Evolutionary conservation across 2,329 filamentous ascomycete species (phyloP).

Genomic region (Drechslera avenae): DNA sequence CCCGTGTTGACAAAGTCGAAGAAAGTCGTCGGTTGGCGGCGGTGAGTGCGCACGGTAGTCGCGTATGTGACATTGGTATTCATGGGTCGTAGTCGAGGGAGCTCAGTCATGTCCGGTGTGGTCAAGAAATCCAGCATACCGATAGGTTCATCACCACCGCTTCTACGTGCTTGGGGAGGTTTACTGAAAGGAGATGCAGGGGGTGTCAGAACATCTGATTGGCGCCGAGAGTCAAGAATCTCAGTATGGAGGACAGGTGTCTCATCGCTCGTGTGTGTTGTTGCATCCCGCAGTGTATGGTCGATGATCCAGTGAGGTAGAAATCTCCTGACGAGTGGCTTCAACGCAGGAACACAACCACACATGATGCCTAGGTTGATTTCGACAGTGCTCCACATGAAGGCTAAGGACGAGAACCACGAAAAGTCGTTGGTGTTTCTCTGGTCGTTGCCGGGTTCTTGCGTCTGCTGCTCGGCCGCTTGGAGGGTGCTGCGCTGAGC

Average conservation of each 20-base stretch:
- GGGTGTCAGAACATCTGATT: constrained; percentile 27
- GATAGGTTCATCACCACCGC: constrained; percentile 40
- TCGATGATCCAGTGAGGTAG: constrained; percentile 63
- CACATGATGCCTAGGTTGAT: constrained; percentile 90
- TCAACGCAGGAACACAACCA: constrained; percentile 89
- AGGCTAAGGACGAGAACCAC: constrained; percentile 78
- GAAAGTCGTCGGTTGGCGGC: constrained; percentile 56
- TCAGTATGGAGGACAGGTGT: constrained; percentile 29
- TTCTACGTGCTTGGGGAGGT: constrained; percentile 27
- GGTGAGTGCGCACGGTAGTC: constrained; percentile 31
- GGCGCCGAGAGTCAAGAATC: constrained; percentile 27
- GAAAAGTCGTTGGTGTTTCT: constrained; percentile 58
- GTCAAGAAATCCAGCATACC: constrained; percentile 61
- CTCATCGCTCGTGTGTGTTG: constrained; percentile 39
- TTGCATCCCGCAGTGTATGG: constrained; percentile 38
- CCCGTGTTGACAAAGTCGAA: constrained; percentile 78
- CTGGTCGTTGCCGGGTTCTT: constrained; percentile 33
- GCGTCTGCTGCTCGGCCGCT: constrained; percentile 42
- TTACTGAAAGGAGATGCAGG: constrained; percentile 33
- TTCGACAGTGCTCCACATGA: constrained; percentile 94
- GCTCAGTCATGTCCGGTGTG: constrained; percentile 52
- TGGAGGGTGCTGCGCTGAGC: constrained; percentile 60
- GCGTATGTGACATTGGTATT: constrained; percentile 41
- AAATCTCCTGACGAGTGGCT: constrained; percentile 75
- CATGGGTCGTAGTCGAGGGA: constrained; percentile 44